phyloP scores from a whole-genome alignment of 2,329 filamentous ascomycete genomes.

The Lachnellula occidentalis region DNA sequence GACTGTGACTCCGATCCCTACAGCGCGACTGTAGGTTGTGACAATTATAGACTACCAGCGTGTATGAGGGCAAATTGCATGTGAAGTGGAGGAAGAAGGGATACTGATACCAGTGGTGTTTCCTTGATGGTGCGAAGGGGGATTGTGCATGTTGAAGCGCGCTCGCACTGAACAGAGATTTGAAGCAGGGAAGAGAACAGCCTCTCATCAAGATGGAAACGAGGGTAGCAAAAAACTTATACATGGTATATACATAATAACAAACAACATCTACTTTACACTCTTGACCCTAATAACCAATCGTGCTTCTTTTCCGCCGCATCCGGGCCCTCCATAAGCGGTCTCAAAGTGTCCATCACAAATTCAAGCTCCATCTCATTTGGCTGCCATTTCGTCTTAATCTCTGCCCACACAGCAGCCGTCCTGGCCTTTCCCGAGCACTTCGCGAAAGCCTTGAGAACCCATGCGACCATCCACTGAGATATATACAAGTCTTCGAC shows the following conservation, averaged over 20 bases:
- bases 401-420: conserved; percentile 27
- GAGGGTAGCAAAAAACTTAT: not conserved
- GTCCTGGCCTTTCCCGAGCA: conserved; percentile 28
- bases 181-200: too few species aligned
- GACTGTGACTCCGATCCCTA: too few species aligned
- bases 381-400: conserved; percentile 29
- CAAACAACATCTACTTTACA: conserved; percentile 3
- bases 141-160: too few species aligned
- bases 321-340: conserved; percentile 18
- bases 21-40: too few species aligned
- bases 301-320: conserved; percentile 11
- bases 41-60: too few species aligned
- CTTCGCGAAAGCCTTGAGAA: conserved; percentile 57
- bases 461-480: conserved; percentile 56
- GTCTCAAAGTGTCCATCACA: conserved; percentile 21
- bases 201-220: not conserved
- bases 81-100: too few species aligned
- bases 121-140: too few species aligned
- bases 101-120: too few species aligned
- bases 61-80: too few species aligned
- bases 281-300: conserved; percentile 16
- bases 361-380: conserved; percentile 27
- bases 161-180: too few species aligned
- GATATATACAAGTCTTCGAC: conserved; percentile 45
- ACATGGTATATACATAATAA: not conserved